These are phyloP conservation scores for Plasmodium malariae DNA, from an alignment of 169 alveolate species.

Conservation along the genomic window DNA sequence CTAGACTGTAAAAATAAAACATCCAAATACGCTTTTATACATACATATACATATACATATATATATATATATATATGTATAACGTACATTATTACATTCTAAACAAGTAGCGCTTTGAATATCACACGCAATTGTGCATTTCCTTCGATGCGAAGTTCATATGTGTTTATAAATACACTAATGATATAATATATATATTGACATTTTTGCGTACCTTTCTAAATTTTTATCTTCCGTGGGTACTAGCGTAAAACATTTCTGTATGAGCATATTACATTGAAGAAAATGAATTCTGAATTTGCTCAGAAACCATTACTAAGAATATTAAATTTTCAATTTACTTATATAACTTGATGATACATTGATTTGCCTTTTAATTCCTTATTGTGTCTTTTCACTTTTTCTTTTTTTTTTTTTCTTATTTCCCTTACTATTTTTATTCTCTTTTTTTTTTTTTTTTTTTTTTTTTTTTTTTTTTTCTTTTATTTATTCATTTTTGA, in stretches of 20 bases:
- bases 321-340: background rate
- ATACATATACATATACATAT: background rate
- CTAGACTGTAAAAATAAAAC: conserved; percentile 16
- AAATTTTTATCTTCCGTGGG: conserved; percentile 60
- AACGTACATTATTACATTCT: too few relatives aligned
- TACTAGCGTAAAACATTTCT: conserved; percentile 41
- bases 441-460: background rate
- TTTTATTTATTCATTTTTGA: background rate
- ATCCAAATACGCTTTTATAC: background rate
- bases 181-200: too few relatives aligned
- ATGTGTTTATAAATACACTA: too few relatives aligned
- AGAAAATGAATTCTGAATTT: background rate
- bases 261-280: conserved; percentile 63
- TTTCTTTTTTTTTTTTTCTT: background rate
- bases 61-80: background rate
- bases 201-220: conserved; percentile 36
- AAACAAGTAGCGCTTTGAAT: too few relatives aligned
- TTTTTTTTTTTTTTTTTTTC: conserved; percentile 7
- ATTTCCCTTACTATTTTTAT: background rate
- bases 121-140: background rate
- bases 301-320: background rate
- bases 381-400: background rate
- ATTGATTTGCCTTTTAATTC: background rate
- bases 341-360: background rate
- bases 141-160: background rate